Conservation (phyloP, 1,284 basidiomycete species). For the Ustilago loliicola region DNA sequence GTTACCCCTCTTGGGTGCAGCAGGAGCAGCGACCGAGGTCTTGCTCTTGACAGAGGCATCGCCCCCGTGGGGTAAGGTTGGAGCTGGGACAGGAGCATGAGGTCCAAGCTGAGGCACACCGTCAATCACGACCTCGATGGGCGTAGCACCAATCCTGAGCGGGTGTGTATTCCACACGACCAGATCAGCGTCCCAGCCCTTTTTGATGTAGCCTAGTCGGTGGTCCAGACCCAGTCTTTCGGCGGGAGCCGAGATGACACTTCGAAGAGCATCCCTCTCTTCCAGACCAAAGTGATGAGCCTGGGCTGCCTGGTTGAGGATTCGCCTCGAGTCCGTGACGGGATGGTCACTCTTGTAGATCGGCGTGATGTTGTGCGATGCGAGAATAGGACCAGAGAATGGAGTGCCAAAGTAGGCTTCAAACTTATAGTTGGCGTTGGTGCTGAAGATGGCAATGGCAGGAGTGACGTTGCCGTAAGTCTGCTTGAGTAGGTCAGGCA, state of each 20-base stretch:
- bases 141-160: conserved; percentile 75
- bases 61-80: conserved; percentile 10
- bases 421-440: conserved; percentile 81
- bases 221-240: conserved; percentile 82
- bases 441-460: conserved; percentile 82
- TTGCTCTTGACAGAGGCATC: neutral
- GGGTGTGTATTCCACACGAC: conserved; percentile 92
- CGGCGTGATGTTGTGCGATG: conserved; percentile 78
- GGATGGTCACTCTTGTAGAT: conserved; percentile 81
- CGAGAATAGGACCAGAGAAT: conserved; percentile 83
- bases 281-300: conserved; percentile 79
- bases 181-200: conserved; percentile 78
- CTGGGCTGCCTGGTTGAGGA: conserved; percentile 88
- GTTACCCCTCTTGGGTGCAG: conserved; percentile 40
- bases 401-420: conserved; percentile 88
- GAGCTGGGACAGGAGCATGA: conserved; percentile 28
- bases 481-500: conserved; percentile 81
- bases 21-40: conserved; percentile 16
- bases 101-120: conserved; percentile 72
- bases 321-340: conserved; percentile 80
- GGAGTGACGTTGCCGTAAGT: conserved; percentile 76
- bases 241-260: conserved; percentile 85
- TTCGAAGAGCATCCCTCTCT: conserved; percentile 76
- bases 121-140: conserved; percentile 77
- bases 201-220: conserved; percentile 80